Percentiles rank a stretch among this genome's conserved stretches.
Conservation (phyloP, 805 yeast species). For the Blastobotrys peoriensis region DNA sequence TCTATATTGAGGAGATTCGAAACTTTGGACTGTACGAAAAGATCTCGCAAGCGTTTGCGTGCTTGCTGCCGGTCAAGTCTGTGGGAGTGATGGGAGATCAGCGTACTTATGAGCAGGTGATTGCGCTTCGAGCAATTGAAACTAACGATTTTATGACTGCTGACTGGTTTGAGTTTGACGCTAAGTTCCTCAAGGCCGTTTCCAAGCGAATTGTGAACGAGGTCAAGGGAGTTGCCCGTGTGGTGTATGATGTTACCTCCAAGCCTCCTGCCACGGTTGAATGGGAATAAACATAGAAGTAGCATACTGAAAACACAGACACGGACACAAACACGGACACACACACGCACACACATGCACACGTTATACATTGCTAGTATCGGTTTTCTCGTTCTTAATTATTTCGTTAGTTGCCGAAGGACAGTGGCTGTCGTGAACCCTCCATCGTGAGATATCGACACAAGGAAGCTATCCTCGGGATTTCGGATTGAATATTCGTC, state of each 20-base stretch:
- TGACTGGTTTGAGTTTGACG: constrained; percentile 96
- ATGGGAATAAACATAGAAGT: constrained; percentile 66
- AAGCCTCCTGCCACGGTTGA: constrained; percentile 99
- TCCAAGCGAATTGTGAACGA: constrained; percentile 96
- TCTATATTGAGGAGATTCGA: constrained; percentile 93
- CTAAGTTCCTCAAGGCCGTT: constrained; percentile 83
- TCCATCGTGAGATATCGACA: constrained; percentile 62
- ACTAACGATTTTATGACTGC: constrained; percentile 99
- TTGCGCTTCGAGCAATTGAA: constrained; percentile 97
- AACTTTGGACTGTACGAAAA: constrained; percentile 81
- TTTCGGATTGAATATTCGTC: constrained; percentile 20
- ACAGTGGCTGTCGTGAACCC: constrained; percentile 54
- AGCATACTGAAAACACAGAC: too few relatives aligned
- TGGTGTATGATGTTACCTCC: constrained; percentile 95
- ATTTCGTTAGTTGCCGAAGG: too few relatives aligned
- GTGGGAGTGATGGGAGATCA: constrained; percentile 99
- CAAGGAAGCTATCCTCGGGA: constrained; percentile 42
- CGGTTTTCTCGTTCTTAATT: too few relatives aligned
- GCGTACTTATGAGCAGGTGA: constrained; percentile 98
- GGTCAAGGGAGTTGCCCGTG: constrained; percentile 98
- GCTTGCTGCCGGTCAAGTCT: constrained; percentile 91
- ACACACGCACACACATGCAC: too few relatives aligned
- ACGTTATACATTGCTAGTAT: too few relatives aligned
- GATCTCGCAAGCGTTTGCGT: constrained; percentile 97
- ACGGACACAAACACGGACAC: too few relatives aligned